Percentiles rank a stretch among this genome's conserved stretches.
Conservation (phyloP, 257 asterid species). For the Prunella vulgaris region DNA sequence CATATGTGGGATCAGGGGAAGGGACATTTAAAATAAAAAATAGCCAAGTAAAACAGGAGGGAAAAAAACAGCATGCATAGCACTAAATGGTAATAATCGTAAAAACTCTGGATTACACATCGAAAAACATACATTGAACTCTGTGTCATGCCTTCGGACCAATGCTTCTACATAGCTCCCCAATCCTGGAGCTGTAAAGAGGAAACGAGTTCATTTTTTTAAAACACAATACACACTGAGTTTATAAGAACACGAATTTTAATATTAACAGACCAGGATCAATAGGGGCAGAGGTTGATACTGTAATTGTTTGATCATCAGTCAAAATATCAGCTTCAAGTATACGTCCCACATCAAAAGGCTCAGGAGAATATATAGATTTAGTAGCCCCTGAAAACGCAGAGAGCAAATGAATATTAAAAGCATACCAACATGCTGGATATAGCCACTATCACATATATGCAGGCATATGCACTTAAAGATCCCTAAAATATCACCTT, state of each 20-base stretch:
- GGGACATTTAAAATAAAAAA: background rate
- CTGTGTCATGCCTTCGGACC: constrained; percentile 87
- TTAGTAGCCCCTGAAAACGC: constrained; percentile 80
- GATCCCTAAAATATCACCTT: no score
- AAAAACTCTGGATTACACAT: no score
- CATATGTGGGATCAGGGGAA: background rate
- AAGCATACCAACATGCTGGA: background rate
- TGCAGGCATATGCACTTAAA: no score
- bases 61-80: no score
- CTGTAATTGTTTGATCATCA: constrained; percentile 39
- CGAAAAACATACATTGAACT: constrained; percentile 61
- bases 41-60: no score
- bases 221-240: background rate
- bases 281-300: constrained; percentile 62
- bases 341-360: constrained; percentile 84
- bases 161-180: constrained; percentile 95
- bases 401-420: background rate
- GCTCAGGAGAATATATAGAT: constrained; percentile 88
- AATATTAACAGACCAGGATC: constrained; percentile 59
- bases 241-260: background rate
- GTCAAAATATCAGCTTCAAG: constrained; percentile 66
- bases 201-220: constrained; percentile 12
- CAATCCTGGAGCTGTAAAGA: constrained; percentile 79
- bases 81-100: no score
- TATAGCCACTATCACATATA: no score